Base-by-base conservation (phyloP, 352 stramenopile genomes). In the Phytophthora palmivora region DNA sequence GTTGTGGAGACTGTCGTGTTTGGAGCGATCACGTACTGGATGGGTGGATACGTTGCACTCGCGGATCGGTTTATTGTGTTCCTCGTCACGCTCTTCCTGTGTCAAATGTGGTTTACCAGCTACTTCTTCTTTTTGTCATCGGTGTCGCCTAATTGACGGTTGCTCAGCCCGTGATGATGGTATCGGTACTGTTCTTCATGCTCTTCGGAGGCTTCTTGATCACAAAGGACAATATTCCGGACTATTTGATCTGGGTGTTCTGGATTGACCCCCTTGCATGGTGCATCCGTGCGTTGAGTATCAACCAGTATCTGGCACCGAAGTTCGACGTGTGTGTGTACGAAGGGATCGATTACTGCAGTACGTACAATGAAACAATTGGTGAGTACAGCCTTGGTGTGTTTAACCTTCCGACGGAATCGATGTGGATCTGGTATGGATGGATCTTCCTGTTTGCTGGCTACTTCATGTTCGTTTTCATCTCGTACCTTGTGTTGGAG, bases 21-120 rank as follows among this genome's bases (percentile, higher is more conserved):
- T 69, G 89, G 88, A 24, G 85, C 75, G 4, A 69, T 96, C 33
- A 63, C 96, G 2, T 97, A 97, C 64, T 97, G n/a, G n/a, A n/a
- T n/a, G n/a, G n/a, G n/a, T n/a, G n/a, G n/a, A n/a, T n/a, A n/a
- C n/a, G n/a, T n/a, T 0, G 51, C 42, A 0, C 18, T 66, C 10
- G 68, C 44, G 0, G 67, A 53, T 6, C 61, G 67, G 6, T 94
- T 89, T 49, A 6, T 80, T 7, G 62, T 84, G 14, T 94, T 92
- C 57, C 30, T 89, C 2, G 7, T 82, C 19, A 81, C 77, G 42
- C 74, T 92, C 1, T 80, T 94, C n/a, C n/a, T n/a, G n/a, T n/a
- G n/a, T n/a, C n/a, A n/a, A n/a, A n/a, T n/a, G n/a, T n/a, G n/a
- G n/a, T 91, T 91, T 60, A 82, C 72, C 24, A 70, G 72, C 43